These are phyloP conservation scores for Spathaspora girioi DNA, from an alignment of 805 yeast species.

Conservation along the genomic window DNA sequence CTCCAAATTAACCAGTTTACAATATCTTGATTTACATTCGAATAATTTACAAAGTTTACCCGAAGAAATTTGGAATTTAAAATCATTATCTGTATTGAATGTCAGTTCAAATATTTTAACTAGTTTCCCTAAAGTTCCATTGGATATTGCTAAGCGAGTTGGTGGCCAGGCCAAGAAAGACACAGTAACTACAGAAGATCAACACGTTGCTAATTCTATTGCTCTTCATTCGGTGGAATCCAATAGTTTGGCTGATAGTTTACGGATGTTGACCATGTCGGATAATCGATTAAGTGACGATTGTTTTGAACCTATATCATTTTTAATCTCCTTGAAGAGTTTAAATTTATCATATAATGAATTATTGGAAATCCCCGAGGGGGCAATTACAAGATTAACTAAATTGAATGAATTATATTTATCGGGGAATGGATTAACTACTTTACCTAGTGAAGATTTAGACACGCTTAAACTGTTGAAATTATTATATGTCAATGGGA, in stretches of 20 bases:
- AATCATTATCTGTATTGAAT: conserved; percentile 56
- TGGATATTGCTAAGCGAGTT: conserved; percentile 21
- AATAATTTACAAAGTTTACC: conserved; percentile 75
- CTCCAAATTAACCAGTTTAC: conserved; percentile 55
- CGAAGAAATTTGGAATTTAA: conserved; percentile 61
- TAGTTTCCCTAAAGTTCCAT: conserved; percentile 52
- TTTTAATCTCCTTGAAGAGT: conserved; percentile 52
- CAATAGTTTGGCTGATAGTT: conserved; percentile 39
- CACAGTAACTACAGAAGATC: neutral
- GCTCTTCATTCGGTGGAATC: conserved; percentile 12
- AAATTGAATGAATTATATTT: conserved; percentile 63
- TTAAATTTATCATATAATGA: conserved; percentile 84
- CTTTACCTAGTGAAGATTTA: conserved; percentile 84
- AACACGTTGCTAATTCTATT: conserved; percentile 1
- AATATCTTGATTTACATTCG: conserved; percentile 73
- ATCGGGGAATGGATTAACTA: conserved; percentile 77
- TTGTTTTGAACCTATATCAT: conserved; percentile 63
- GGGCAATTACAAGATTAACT: conserved; percentile 57
- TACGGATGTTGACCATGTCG: conserved; percentile 60
- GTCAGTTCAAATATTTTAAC: conserved; percentile 70
- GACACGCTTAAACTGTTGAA: conserved; percentile 56
- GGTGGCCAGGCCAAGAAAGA: neutral
- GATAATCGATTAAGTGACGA: conserved; percentile 84
- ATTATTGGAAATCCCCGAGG: conserved; percentile 73
- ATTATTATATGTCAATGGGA: conserved; percentile 71